Base-by-base conservation (phyloP, 306 rosid species). In the Cajanus cajan region DNA sequence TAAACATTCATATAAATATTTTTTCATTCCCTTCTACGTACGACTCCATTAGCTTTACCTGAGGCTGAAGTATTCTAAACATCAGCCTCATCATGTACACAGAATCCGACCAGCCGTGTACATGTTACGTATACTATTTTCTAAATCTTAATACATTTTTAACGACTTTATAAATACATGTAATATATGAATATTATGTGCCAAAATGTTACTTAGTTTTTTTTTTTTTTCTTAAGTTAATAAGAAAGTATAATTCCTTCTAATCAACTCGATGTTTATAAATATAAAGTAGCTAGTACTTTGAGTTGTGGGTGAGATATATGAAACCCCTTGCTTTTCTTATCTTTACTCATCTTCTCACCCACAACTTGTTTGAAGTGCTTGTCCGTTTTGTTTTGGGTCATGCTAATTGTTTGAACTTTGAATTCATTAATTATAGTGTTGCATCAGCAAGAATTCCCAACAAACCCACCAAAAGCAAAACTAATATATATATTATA, bases 381-480 rank as follows among this genome's bases (percentile, higher is more conserved):
- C 2, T 80, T 80, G 80, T 80, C 80, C 43, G 58, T 40, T 80
- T 15, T 52, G 21, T 43, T 66, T 73, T 40, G 70, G 15, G 43
- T 22, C 70, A 31, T 80, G 59, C 62, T 65, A 58, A 41, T 80
- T 64, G 84, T 61, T 61, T 61, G 68, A 61, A 31, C 68, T 64
- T 64, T 31, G 79, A 51, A 80, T 63, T 63, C 48, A 51, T 73
- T 40, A 8, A 80, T 73, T 11, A 57, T 72, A 8, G 55, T 51
- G 39, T 63, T 75, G 37, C 75, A 65, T 73, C 21, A 74, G 51
- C 50, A 52, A 80, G 18, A 80, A 31, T 66, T 65, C 84, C 54
- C 84, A 80, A 80, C 70, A 6, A 80, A 73, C 79, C 84, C 80
- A 80, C 80, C 69, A 25, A 52, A 54, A 73, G 36, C 28, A 67